Evolutionary conservation across 202 grass and related monocot species (phyloP), one percentile per base, ranked within the genome.

Genomic region (Setaria viridis): DNA sequence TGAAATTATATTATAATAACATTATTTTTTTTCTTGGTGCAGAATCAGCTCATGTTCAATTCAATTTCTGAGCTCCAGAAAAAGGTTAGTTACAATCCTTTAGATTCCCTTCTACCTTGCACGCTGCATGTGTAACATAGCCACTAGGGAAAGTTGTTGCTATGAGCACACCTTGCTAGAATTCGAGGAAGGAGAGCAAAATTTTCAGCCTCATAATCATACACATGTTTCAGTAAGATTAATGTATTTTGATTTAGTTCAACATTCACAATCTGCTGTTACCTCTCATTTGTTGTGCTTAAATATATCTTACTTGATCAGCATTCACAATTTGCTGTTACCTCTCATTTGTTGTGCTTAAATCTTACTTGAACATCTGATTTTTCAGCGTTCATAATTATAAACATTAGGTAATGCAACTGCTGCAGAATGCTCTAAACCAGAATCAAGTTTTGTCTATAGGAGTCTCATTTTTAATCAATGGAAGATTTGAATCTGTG

Each of bases 41-140:
- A 97, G 95, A 85, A 85, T 45, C 82, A 95, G 34, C 82, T 90
- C 72, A 70, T 93, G 53, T 85, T 89, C 11, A 80, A 95, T 49
- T 97, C 91, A 32, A 93, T 95, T 85, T 79, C 89, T 5, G 87
- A 90, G 72, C 95, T 97, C 82, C 95, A 95, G 76, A 92, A 89
- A 80, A 97, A 95, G 92, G 95, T 90, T 60, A 68, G 77, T 49
- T 53, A 83, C 65, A 32, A 16, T 79, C 35, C 39, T 67, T 63
- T 68, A 45, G 46, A 82, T 54, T 35, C 49, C 33, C 10, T 32
- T 49, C 30, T 43, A 56, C 14, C 67, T 53, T 0, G 43, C 76
- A 55, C 16, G 9, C 49, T 90, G 21, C 14, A 29, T 69, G 43
- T 65, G 14, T 62, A 59, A 51, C 48, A 16, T 35, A 65, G 39